Evolutionary conservation across 805 yeast genomes (phyloP), one percentile per base, ranked within the genome.

Genomic region (Candida xiaguanensis): DNA sequence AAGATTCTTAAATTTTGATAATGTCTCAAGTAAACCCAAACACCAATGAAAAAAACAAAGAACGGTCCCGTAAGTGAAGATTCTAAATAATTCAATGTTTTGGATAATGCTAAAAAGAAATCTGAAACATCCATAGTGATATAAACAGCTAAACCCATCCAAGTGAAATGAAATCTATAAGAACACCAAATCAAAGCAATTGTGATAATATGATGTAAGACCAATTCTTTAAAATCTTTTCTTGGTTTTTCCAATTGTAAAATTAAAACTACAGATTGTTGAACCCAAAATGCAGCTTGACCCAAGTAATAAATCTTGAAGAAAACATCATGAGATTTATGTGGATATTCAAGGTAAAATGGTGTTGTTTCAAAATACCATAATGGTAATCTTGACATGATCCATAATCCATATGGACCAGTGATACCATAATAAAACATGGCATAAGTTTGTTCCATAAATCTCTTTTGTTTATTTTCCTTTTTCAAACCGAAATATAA

Each of bases 211-310:
- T 93, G 99, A 63, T 93, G 99, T 61, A 87, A 80, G 28, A 91
- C 86, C 44, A 93, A 75, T 63, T 93, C 99, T 51, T 80, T 69
- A 65, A 81, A 90, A 61, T 93, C 99, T 63, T 89, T 90, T 62
- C 99, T 77, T 42, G 96, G 98, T 60, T 87, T 87, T 63, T 93
- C 99, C 44, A 93, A 73, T 61, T 85, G 95, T 47, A 93, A 71
- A 33, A 79, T 65, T 47, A 93, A 70, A 23, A 93, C 85, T 29
- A 85, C 80, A 1, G 95, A 82, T 65, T 93, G 99, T 67, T 93
- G 99, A 16, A 89, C 80, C 99, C 99, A 93, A 63, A 88, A 93
- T 4, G 97, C 85, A 5, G 98, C 97, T 67, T 93, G 98, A 30
- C 85, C 80, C 45, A 93, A 69, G 59, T 93, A 93, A 58, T 84